Base-by-base conservation (phyloP, 1,284 basidiomycete species). In the Fistulina hepatica region DNA sequence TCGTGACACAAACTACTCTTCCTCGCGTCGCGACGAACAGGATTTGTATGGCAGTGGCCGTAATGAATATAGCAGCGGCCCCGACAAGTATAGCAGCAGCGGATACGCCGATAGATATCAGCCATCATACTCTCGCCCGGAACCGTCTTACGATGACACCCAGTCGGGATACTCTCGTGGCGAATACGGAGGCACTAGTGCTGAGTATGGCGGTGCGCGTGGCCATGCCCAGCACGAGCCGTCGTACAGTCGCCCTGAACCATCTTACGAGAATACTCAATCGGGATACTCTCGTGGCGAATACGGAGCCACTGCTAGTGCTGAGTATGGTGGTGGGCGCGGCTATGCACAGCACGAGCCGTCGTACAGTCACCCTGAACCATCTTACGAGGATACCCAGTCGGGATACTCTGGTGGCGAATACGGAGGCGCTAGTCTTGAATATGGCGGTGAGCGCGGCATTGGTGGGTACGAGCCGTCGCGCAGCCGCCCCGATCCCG, bases 311-410 rank as follows among this genome's bases (percentile, higher is more conserved):
- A 36, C 34, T 11, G 25, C n/a, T 26, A 40, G 6, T 38, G 34
- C 23, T 24, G 42, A 30, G 21, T 34, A 21, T 23, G 21, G 26
- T 31, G 42, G 42, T 16, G 45, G 36, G 15, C 39, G 41, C 3
- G 35, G 43, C 27, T 48, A 46, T 34, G 45, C 35, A 9, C 37
- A 40, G 15, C 17, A 27, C 20, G 31, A 28, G 26, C 13, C 36
- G 34, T 20, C 21, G 33, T 31, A 40, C 32, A 15, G 39, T 27
- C n/a, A n/a, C n/a, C n/a, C n/a, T n/a, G n/a, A n/a, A n/a, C n/a
- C n/a, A n/a, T n/a, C n/a, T n/a, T n/a, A n/a, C 19, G 36, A 40
- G 5, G 42, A 38, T 21, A 16, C n/a, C 31, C 28, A 28, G 3
- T 19, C 24, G 12, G 21, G 25, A 13, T 20, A n/a, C 24, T 9